These are phyloP conservation scores for Stachybotrys chartarum DNA, from an alignment of 2,329 filamentous ascomycete genomes.

Conservation along the genomic window DNA sequence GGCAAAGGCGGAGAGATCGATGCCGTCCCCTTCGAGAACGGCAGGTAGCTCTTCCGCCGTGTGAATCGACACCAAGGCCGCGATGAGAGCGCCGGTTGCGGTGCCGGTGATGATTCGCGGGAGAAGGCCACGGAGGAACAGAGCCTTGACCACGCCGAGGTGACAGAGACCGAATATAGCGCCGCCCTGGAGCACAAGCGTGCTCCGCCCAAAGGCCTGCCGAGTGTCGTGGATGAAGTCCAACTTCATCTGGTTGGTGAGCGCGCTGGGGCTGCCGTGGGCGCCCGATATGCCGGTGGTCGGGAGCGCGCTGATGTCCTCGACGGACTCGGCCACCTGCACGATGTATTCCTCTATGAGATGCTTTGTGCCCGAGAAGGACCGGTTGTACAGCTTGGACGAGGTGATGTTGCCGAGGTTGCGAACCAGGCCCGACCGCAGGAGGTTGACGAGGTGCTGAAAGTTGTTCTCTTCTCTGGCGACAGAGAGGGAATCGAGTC, in stretches of 20 bases:
- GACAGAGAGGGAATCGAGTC: slow-evolving; percentile 62
- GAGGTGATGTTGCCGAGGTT: slow-evolving; percentile 90
- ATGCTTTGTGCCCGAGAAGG: slow-evolving; percentile 82
- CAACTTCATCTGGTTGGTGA: slow-evolving; percentile 72
- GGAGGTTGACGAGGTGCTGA: slow-evolving; percentile 66
- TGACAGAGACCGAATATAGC: slow-evolving; percentile 90
- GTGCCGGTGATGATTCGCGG: slow-evolving; percentile 90
- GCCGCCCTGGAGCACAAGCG: slow-evolving; percentile 80
- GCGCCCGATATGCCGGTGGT: slow-evolving; percentile 35
- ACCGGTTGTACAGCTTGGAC: slow-evolving; percentile 72
- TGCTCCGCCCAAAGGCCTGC: slow-evolving; percentile 81
- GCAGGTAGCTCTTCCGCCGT: slow-evolving; percentile 75
- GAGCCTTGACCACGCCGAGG: slow-evolving; percentile 80
- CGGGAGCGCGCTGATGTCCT: slow-evolving; percentile 64
- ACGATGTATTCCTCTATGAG: slow-evolving; percentile 88
- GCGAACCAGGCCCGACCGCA: slow-evolving; percentile 71
- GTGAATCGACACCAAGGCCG: slow-evolving; percentile 79
- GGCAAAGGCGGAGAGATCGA: slow-evolving; percentile 76
- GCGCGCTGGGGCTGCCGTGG: slow-evolving; percentile 26
- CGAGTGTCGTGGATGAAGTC: slow-evolving; percentile 82
- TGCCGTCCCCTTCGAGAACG: slow-evolving; percentile 70
- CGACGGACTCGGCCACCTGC: slow-evolving; percentile 73
- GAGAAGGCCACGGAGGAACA: slow-evolving; percentile 72
- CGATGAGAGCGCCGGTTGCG: slow-evolving; percentile 83
- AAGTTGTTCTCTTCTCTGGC: slow-evolving; percentile 67